phyloP scores from a whole-genome alignment of 208 protist genomes.

The Trypanosoma melophagium region DNA sequence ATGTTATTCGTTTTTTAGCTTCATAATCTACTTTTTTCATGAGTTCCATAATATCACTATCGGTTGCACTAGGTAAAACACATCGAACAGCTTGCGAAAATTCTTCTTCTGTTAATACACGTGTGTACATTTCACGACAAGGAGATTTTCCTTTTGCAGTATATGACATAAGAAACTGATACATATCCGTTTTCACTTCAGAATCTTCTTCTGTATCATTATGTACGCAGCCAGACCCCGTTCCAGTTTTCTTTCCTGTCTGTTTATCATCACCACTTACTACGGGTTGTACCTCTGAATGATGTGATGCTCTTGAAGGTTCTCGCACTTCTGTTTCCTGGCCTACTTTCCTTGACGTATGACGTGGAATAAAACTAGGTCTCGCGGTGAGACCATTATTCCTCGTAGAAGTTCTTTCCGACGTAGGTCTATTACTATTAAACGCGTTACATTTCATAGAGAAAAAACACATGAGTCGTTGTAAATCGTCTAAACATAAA shows the following conservation, averaged over 20 bases:
- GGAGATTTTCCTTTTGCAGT: background rate
- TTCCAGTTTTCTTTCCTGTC: background rate
- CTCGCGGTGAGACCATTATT: too few relatives aligned
- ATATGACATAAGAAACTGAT: slow-evolving; percentile 1
- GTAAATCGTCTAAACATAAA: slow-evolving; percentile 54
- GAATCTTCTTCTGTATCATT: background rate
- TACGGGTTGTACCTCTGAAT: too few relatives aligned
- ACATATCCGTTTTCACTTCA: slow-evolving; percentile 6
- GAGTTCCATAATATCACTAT: slow-evolving; percentile 51
- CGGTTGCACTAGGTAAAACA: slow-evolving; percentile 39
- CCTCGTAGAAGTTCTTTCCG: too few relatives aligned
- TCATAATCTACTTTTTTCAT: slow-evolving; percentile 79
- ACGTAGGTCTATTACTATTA: background rate
- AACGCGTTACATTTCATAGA: background rate
- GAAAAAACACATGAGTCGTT: slow-evolving; percentile 54
- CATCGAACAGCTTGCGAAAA: slow-evolving; percentile 29
- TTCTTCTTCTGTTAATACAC: slow-evolving; percentile 31
- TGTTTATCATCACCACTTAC: background rate
- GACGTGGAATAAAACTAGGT: too few relatives aligned
- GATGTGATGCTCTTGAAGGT: too few relatives aligned
- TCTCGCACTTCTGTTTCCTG: too few relatives aligned
- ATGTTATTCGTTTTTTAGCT: slow-evolving; percentile 50
- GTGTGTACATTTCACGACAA: slow-evolving; percentile 25
- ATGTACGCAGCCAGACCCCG: too few relatives aligned
- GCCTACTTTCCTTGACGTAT: too few relatives aligned